A percentile compares a stretch with the other conserved stretches of the same genome.
phyloP scores from a whole-genome alignment of 192 early-diverging fungal genomes.

The Thamnidium elegans region DNA sequence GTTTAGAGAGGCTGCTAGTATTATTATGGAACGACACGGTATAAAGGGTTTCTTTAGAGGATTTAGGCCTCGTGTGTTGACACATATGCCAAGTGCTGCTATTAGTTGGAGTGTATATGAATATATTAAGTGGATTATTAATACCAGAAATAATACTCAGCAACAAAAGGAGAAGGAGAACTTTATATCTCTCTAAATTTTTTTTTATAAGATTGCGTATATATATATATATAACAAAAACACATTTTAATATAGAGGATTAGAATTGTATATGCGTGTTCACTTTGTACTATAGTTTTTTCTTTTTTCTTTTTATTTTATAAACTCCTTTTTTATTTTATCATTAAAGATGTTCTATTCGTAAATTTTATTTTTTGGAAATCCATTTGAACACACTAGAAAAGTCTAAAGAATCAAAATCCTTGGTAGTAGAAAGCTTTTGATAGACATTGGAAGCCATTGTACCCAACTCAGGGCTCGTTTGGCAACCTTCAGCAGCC shows the following conservation, averaged over 20 bases:
- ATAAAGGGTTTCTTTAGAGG: slow-evolving; percentile 77
- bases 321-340: not conserved
- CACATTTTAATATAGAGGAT: not conserved
- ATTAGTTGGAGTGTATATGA: slow-evolving; percentile 95
- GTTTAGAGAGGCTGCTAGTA: slow-evolving; percentile 59
- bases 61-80: slow-evolving; percentile 77
- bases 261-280: not conserved
- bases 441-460: slow-evolving; percentile 83
- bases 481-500: slow-evolving; percentile 65
- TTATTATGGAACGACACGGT: slow-evolving; percentile 81
- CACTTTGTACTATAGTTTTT: not conserved
- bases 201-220: not conserved
- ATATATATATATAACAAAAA: not conserved
- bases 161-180: slow-evolving; percentile 6
- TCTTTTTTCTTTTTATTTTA: not conserved
- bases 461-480: slow-evolving; percentile 68
- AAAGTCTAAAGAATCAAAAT: slow-evolving; percentile 82
- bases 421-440: slow-evolving; percentile 59
- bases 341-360: not conserved
- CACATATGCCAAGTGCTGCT: slow-evolving; percentile 90
- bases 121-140: slow-evolving; percentile 69
- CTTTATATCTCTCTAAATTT: not conserved
- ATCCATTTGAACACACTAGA: slow-evolving; percentile 60
- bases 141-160: not conserved
- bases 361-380: not conserved